Evolutionary conservation across 1,284 basidiomycete genomes (phyloP).

Genomic region (Trichosporon sp.): DNA sequence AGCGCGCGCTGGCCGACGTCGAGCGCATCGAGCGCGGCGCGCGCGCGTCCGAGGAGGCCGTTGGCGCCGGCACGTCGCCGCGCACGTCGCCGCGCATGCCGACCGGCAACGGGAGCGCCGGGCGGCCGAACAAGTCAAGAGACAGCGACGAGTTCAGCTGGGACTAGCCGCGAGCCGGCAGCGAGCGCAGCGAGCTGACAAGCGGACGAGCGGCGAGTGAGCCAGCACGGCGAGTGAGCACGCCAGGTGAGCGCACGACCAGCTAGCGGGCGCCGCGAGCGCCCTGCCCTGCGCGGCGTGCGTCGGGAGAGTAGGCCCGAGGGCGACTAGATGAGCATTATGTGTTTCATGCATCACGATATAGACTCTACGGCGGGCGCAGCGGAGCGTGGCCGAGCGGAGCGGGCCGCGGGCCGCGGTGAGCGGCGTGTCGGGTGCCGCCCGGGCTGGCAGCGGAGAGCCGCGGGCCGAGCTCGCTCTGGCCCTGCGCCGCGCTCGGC

Average conservation of each 20-base stretch:
- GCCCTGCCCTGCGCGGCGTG: neutral
- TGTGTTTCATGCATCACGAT: neutral
- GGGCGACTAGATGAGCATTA: neutral
- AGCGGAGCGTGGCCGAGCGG: too few species aligned
- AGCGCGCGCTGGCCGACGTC: neutral
- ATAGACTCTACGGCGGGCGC: neutral
- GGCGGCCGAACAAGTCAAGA: neutral
- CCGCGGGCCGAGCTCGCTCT: too few species aligned
- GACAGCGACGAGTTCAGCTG: slow-evolving; percentile 3
- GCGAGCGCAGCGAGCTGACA: too few species aligned
- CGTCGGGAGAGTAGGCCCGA: neutral
- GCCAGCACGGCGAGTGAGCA: too few species aligned
- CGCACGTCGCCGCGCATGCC: neutral
- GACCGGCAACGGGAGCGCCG: neutral
- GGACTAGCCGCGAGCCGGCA: neutral
- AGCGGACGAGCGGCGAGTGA: too few species aligned
- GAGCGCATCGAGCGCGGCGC: slow-evolving; percentile 3
- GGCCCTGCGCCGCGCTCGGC: too few species aligned
- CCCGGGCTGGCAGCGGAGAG: too few species aligned
- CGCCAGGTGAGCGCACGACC: too few species aligned
- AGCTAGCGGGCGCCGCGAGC: neutral
- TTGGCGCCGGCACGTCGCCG: neutral
- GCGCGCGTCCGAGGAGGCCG: neutral
- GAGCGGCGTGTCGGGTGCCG: too few species aligned
- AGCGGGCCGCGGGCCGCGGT: too few species aligned